Percentiles rank a stretch among this genome's conserved stretches.
phyloP scores from a whole-genome alignment of 495 filamentous ascomycete genomes.

The Penicillium coffeae region DNA sequence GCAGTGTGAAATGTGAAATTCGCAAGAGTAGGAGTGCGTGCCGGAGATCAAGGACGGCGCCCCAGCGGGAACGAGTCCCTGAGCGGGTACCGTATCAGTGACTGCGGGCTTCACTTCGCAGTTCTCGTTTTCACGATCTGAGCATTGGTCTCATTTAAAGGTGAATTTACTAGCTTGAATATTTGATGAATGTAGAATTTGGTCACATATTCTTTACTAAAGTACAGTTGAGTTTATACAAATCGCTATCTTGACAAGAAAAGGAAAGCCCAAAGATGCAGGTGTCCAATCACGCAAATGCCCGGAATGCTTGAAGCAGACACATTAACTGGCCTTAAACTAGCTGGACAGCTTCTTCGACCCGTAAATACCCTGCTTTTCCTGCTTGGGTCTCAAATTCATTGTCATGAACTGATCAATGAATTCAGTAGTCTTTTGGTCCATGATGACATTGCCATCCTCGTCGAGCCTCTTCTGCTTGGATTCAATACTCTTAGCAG shows the following conservation, averaged over 20 bases:
- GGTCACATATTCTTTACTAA: constrained; percentile 34
- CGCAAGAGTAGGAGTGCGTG: constrained; percentile 12
- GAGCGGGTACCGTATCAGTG: constrained; percentile 1
- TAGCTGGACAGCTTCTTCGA: constrained; percentile 14
- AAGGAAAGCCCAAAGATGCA: neutral
- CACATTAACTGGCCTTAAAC: neutral
- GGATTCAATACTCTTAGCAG: constrained; percentile 21
- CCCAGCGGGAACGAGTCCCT: constrained; percentile 5
- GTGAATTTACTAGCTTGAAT: too few relatives aligned
- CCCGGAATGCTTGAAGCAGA: neutral
- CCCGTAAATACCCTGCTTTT: neutral
- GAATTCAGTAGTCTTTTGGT: constrained; percentile 29
- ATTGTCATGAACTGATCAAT: constrained; percentile 33
- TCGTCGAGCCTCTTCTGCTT: constrained; percentile 28
- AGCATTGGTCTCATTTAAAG: too few relatives aligned
- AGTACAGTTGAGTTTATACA: constrained; percentile 39
- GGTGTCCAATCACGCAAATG: neutral
- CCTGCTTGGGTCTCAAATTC: constrained; percentile 6
- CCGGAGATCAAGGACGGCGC: constrained; percentile 10
- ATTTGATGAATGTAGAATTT: constrained; percentile 13
- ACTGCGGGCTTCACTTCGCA: too few relatives aligned
- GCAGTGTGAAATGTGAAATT: constrained; percentile 13
- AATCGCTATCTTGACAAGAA: constrained; percentile 24
- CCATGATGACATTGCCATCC: constrained; percentile 36
- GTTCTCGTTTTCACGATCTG: too few relatives aligned